Base-by-base conservation (phyloP, 2,329 filamentous ascomycete genomes). In the Lasiodiplodia sp. region DNA sequence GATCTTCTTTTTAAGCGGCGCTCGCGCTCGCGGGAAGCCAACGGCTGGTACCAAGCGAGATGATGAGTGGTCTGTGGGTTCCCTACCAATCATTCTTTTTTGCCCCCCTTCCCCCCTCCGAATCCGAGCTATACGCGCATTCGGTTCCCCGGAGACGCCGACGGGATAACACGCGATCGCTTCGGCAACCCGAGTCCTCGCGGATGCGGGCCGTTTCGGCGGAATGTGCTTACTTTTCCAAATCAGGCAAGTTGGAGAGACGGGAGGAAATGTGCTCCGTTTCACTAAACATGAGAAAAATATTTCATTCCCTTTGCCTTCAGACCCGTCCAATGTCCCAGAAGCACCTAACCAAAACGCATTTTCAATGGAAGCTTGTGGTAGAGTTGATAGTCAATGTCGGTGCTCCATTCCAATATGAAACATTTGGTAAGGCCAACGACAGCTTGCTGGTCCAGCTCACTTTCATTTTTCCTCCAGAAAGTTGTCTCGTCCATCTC, bases 341-440 rank as follows among this genome's bases (percentile, higher is more conserved):
- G 2, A 18, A 23, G 8, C 28, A 37, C 3, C 37, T 60, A 40
- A 5, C 34, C 56, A 40, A 60, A 40, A 23, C 16, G 40, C 18
- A 60, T 21, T 7, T 60, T 44, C 4, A 60, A 25, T 4, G 56
- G 56, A 23, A 60, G 34, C 34, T 60, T 40, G 34, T 60, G 56
- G 23, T 60, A 60, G 34, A 60, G 37, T 10, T 60, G 56, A 12
- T 60, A 60, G 34, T 60, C 56, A 25, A 44, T 16, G 16, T 60
- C 34, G 10, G 31, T 60, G n/a, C 56, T 60, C 56, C 56, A 60
- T 14, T 60, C 56, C 6, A 60, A n/a, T 4, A 37, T 44, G 56
- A 60, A 60, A 23, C 34, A 23, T 18, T 58, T 60, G 16, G 56
- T 60, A 10, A 60, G n/a, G 6, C 31, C 55, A n/a, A 58, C 23